These are phyloP conservation scores for Bruguiera gymnorhiza DNA, from an alignment of 345 rosid genomes.

Conservation along the genomic window DNA sequence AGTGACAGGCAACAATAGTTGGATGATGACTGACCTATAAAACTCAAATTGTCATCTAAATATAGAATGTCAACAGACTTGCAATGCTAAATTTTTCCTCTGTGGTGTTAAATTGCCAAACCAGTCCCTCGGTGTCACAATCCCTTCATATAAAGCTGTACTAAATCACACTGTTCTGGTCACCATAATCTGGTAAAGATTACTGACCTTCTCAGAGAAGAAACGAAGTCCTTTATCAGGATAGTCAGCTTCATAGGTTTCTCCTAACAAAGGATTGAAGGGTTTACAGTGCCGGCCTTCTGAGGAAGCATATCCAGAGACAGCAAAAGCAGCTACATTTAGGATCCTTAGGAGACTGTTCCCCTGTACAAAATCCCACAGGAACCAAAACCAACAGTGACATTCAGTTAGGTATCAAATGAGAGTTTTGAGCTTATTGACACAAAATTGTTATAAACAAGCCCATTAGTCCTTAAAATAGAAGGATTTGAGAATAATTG, in stretches of 20 bases:
- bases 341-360: constrained; percentile 69
- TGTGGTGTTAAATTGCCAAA: not conserved
- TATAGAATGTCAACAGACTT: not conserved
- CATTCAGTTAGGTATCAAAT: constrained; percentile 3
- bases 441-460: not conserved
- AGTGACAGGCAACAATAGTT: constrained; percentile 91
- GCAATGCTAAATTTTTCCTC: too few species aligned
- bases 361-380: constrained; percentile 46
- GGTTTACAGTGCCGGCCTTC: constrained; percentile 97
- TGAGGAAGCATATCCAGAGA: constrained; percentile 93
- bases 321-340: constrained; percentile 93
- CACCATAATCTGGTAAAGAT: not conserved
- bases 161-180: too few species aligned
- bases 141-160: too few species aligned
- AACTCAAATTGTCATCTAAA: constrained; percentile 5
- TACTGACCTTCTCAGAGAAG: constrained; percentile 92
- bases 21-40: constrained; percentile 98
- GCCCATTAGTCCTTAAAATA: too few species aligned
- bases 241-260: constrained; percentile 94
- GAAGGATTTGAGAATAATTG: not conserved
- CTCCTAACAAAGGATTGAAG: constrained; percentile 95
- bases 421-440: not conserved
- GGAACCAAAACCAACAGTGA: constrained; percentile 4
- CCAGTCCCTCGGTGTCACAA: too few species aligned
- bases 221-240: constrained; percentile 87